Percentiles rank a stretch among this genome's conserved stretches.
phyloP scores from a whole-genome alignment of 768 basidiomycete species.

The Tulasnella sp. region DNA sequence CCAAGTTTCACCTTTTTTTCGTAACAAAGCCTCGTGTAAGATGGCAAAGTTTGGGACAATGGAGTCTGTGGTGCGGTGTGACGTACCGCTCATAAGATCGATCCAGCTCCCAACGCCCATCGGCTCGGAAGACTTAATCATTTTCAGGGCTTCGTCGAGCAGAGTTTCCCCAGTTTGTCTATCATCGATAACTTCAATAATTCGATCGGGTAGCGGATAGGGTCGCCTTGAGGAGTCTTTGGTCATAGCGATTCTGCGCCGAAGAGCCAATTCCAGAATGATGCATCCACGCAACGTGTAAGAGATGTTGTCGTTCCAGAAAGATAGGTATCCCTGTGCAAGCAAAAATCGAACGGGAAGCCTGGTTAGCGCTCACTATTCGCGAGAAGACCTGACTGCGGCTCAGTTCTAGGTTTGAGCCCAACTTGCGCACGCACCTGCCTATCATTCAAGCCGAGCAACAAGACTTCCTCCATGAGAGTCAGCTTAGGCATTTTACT shows the following conservation, averaged over 20 bases:
- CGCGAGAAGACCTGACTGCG: neutral
- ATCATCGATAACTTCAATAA: slow-evolving; percentile 89
- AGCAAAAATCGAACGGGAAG: neutral
- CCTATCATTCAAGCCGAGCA: slow-evolving; percentile 94
- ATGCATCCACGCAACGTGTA: slow-evolving; percentile 99
- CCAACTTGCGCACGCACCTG: slow-evolving; percentile 54
- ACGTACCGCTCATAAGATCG: slow-evolving; percentile 86
- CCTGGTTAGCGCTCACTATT: slow-evolving; percentile 1
- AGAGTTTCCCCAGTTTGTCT: slow-evolving; percentile 93
- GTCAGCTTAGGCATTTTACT: slow-evolving; percentile 81
- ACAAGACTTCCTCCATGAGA: slow-evolving; percentile 92
- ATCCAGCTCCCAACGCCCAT: slow-evolving; percentile 90
- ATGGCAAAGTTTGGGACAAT: neutral
- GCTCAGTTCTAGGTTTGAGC: neutral
- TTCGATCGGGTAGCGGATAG: slow-evolving; percentile 69
- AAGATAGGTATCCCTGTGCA: slow-evolving; percentile 82
- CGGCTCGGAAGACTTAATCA: slow-evolving; percentile 80
- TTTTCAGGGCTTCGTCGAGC: slow-evolving; percentile 89
- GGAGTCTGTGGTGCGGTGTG: neutral
- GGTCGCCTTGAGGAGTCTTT: slow-evolving; percentile 74
- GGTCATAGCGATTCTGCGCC: slow-evolving; percentile 86
- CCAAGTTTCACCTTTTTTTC: slow-evolving; percentile 88
- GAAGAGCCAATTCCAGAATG: slow-evolving; percentile 92
- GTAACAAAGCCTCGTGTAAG: neutral
- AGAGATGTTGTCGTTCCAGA: slow-evolving; percentile 99